Conservation (phyloP, 805 yeast species). For the Candida patagonica region DNA sequence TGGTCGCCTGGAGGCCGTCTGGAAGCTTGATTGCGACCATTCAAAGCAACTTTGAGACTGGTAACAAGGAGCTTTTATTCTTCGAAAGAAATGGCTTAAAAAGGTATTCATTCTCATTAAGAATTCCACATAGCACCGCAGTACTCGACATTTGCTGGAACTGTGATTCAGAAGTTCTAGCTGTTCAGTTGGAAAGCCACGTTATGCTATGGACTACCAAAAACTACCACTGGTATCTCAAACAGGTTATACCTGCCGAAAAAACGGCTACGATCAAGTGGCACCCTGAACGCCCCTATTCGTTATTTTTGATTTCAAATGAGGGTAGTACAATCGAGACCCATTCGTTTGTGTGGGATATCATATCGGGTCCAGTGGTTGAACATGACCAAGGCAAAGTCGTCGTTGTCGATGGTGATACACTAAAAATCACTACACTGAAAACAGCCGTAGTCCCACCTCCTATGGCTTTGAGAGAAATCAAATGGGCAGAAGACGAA, state of each 20-base stretch:
- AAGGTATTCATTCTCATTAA: slow-evolving; percentile 73
- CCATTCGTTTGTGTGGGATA: slow-evolving; percentile 56
- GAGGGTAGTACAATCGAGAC: slow-evolving; percentile 37
- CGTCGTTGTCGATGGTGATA: slow-evolving; percentile 69
- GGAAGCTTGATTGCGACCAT: slow-evolving; percentile 81
- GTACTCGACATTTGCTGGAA: slow-evolving; percentile 67
- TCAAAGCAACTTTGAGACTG: slow-evolving; percentile 41
- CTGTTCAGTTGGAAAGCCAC: slow-evolving; percentile 50
- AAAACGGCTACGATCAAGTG: slow-evolving; percentile 41
- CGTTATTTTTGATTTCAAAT: slow-evolving; percentile 49
- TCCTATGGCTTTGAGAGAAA: slow-evolving; percentile 69
- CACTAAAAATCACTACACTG: slow-evolving; percentile 70
- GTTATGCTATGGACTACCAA: slow-evolving; percentile 87
- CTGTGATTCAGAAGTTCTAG: slow-evolving; percentile 65
- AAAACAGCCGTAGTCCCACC: slow-evolving; percentile 89
- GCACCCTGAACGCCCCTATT: slow-evolving; percentile 84
- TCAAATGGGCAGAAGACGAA: slow-evolving; percentile 20
- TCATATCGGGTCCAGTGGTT: slow-evolving; percentile 58
- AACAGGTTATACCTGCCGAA: slow-evolving; percentile 57
- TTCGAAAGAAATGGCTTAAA: slow-evolving; percentile 91
- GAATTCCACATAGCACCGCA: slow-evolving; percentile 33
- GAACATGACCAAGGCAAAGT: slow-evolving; percentile 74
- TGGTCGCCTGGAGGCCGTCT: slow-evolving; percentile 80
- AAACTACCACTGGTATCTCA: slow-evolving; percentile 93
- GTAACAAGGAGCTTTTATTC: slow-evolving; percentile 42